These are phyloP conservation scores for Phytopythium chamaehyphon DNA, from an alignment of 352 stramenopile genomes.

Conservation along the genomic window DNA sequence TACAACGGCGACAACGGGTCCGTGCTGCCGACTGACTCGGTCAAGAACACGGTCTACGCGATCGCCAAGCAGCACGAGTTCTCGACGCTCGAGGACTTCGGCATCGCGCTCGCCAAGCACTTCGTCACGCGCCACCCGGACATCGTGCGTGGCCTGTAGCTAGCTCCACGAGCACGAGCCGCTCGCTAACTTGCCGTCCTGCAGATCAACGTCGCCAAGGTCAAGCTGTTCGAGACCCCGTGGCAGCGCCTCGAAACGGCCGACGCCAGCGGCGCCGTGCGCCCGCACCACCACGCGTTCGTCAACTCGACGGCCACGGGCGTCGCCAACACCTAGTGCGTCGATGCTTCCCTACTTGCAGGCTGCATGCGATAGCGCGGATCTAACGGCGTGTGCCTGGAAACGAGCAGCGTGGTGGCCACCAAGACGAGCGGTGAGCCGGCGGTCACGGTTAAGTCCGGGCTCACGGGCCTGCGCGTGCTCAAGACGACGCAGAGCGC, in stretches of 20 bases:
- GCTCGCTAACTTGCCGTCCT: slow-evolving; percentile 4
- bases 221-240: slow-evolving; percentile 73
- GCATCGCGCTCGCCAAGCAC: slow-evolving; percentile 82
- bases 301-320: slow-evolving; percentile 44
- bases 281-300: slow-evolving; percentile 76
- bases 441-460: slow-evolving; percentile 47
- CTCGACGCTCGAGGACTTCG: slow-evolving; percentile 85
- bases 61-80: slow-evolving; percentile 87
- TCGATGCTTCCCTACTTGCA: too few species aligned
- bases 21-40: slow-evolving; percentile 86
- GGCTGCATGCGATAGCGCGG: too few species aligned
- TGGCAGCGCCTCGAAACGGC: slow-evolving; percentile 56
- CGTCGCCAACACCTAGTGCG: slow-evolving; percentile 58
- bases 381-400: too few species aligned
- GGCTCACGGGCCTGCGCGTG: slow-evolving; percentile 66
- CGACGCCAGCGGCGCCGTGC: slow-evolving; percentile 49
- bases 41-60: slow-evolving; percentile 91
- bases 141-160: slow-evolving; percentile 42
- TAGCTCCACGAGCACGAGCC: too few species aligned
- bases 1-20: slow-evolving; percentile 80
- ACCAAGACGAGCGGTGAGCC: slow-evolving; percentile 37
- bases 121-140: slow-evolving; percentile 78
- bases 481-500: slow-evolving; percentile 89
- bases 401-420: slow-evolving; percentile 32
- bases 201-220: slow-evolving; percentile 66